Conservation (phyloP, 2,329 filamentous ascomycete species). For the Trichoderma brevicompactum region DNA sequence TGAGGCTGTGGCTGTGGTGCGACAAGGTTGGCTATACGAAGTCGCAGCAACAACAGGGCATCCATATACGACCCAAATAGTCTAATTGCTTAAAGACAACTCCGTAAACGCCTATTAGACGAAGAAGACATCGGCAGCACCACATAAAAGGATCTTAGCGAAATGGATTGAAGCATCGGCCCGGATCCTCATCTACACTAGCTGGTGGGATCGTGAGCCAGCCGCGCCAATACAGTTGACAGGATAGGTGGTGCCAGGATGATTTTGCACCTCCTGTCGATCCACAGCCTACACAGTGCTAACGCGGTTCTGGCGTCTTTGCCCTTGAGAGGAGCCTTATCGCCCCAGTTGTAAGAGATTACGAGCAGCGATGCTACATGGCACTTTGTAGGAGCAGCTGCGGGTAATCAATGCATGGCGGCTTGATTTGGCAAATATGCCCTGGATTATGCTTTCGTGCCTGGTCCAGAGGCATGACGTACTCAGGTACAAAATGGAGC, state of each 20-base stretch:
- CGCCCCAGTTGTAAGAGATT: background rate
- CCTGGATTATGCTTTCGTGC: slow-evolving; percentile 22
- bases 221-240: slow-evolving; percentile 11
- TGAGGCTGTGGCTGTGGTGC: background rate
- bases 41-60: background rate
- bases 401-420: slow-evolving; percentile 12
- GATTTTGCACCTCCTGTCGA: slow-evolving; percentile 11
- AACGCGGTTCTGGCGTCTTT: background rate
- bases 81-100: background rate
- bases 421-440: background rate
- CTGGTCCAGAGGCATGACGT: slow-evolving; percentile 14
- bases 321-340: background rate
- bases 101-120: no score
- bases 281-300: slow-evolving; percentile 6
- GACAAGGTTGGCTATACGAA: slow-evolving; percentile 9
- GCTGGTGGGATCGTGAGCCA: background rate
- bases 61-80: background rate
- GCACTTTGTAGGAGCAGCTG: background rate
- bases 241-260: background rate
- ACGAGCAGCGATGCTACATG: background rate
- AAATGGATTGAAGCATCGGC: background rate
- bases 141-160: background rate
- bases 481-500: slow-evolving; percentile 11
- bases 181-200: background rate
- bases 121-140: no score